Evolutionary conservation across 352 stramenopile genomes (phyloP), one percentile per base, ranked within the genome.

Genomic region (Phytophthora cactorum): DNA sequence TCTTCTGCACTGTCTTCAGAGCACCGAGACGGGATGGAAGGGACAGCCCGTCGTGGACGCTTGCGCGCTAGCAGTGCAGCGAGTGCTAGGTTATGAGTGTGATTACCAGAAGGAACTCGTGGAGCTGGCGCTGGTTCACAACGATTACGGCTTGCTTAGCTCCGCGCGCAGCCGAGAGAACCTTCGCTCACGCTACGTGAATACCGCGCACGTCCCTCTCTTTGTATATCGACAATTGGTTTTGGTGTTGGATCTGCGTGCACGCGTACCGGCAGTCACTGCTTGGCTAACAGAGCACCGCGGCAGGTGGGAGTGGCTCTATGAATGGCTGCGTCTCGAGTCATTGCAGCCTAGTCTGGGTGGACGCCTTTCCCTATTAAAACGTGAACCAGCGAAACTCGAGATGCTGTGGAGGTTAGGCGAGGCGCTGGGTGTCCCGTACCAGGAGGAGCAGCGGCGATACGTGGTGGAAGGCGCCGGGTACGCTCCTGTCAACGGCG

Each of bases 381-480:
- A 76, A 60, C 87, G 87, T 0, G 88, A 96, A 17, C 72, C 84
- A 17, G 75, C 72, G n/a, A 96, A 96, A 66, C 53, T 88, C 0
- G 88, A 96, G 29, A 82, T 78, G 61, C 66, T 96, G 25, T 74
- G 81, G 58, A 77, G 82, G 1, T 60, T 96, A 28, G 83, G 89
- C 1, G 82, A 91, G 45, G 72, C 81, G 28, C 57, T 96, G 11
- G 59, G 59, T 5, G 84, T 94, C 50, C 70, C 81, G 3, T 95
- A 88, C 63, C 67, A 78, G 52, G 77, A 90, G 43, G 89, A 96
- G 65, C 82, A 93, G 62, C 84, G 88, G 27, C 79, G 76, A 34
- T 99, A 97, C 70, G 56, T 96, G 15, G 96, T 98, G 9, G 82
- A 88, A 61, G 84, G 84, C 46, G 97, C 96, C 9, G 97, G 97